Evolutionary conservation across 306 rosid genomes (phyloP).

Genomic region (Vicia sativa): DNA sequence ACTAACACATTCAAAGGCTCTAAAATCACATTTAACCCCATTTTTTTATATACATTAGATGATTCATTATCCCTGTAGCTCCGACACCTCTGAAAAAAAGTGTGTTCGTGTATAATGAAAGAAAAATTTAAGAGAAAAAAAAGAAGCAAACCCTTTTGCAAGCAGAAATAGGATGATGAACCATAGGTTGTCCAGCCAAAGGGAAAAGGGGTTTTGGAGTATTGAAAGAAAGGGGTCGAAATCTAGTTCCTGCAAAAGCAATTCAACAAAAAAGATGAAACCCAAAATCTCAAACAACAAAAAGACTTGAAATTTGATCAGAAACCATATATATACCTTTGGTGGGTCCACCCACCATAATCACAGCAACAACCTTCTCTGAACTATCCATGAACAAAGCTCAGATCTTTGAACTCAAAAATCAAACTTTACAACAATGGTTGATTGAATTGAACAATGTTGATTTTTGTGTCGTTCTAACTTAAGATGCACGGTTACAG

Average conservation of each 20-base stretch:
- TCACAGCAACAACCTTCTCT: slow-evolving; percentile 93
- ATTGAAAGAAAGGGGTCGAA: slow-evolving; percentile 96
- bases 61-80: too few species aligned
- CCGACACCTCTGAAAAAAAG: too few species aligned
- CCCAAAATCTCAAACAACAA: slow-evolving; percentile 14
- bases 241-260: slow-evolving; percentile 77
- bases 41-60: too few species aligned
- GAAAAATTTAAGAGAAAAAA: slow-evolving; percentile 6
- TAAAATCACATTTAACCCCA: neutral
- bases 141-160: slow-evolving; percentile 75
- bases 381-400: slow-evolving; percentile 64
- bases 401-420: slow-evolving; percentile 47
- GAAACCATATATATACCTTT: slow-evolving; percentile 59
- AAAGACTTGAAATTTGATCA: slow-evolving; percentile 27
- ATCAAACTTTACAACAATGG: slow-evolving; percentile 8
- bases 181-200: slow-evolving; percentile 96
- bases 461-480: neutral
- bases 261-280: slow-evolving; percentile 29
- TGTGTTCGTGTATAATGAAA: neutral
- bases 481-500: slow-evolving; percentile 4
- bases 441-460: slow-evolving; percentile 28
- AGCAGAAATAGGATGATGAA: slow-evolving; percentile 92
- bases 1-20: neutral
- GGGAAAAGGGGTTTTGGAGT: slow-evolving; percentile 98
- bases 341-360: slow-evolving; percentile 98